Evolutionary conservation across 352 stramenopile species (phyloP), one percentile per base, ranked within the genome.

Genomic region (Pythium dissimile): DNA sequence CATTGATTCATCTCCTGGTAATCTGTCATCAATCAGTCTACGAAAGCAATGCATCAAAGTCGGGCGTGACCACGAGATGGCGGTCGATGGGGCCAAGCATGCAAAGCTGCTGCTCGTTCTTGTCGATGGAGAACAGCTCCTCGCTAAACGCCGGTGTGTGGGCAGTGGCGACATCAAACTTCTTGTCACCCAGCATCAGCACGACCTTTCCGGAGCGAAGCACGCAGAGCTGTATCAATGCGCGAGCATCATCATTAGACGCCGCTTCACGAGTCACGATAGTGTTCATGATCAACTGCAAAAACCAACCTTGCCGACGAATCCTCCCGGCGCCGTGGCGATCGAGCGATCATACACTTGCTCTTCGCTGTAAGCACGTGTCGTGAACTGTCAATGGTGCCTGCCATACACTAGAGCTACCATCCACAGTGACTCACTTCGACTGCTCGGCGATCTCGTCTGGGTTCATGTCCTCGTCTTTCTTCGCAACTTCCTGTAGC

Each of bases 191-290:
- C 28, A 94, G 77, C 71, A 94, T 79, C 1, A 94, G 64, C 66
- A 94, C 80, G 23, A 84, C 86, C 71, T 92, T 92, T 53, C 85
- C 85, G 3, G 85, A 94, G 65, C 86, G 86, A 59, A 87, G 83
- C 56, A 94, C 86, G 30, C 80, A 86, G 26, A 94, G 78, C 80
- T 92, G 35, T 18, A 49, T 37, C 28, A 23, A 43, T 11, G 32
- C 49, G 24, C 21, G 3, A n/a, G 15, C n/a, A n/a, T n/a, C n/a
- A n/a, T n/a, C n/a, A n/a, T n/a, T n/a, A n/a, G n/a, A n/a, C n/a
- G n/a, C n/a, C n/a, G n/a, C n/a, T n/a, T n/a, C n/a, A n/a, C n/a
- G n/a, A n/a, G n/a, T n/a, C n/a, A n/a, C n/a, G n/a, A n/a, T n/a
- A n/a, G n/a, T n/a, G n/a, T n/a, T n/a, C n/a, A n/a, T n/a, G n/a